Evolutionary conservation across 2,329 filamentous ascomycete species (phyloP).

Genomic region (Zasmidium cellare): DNA sequence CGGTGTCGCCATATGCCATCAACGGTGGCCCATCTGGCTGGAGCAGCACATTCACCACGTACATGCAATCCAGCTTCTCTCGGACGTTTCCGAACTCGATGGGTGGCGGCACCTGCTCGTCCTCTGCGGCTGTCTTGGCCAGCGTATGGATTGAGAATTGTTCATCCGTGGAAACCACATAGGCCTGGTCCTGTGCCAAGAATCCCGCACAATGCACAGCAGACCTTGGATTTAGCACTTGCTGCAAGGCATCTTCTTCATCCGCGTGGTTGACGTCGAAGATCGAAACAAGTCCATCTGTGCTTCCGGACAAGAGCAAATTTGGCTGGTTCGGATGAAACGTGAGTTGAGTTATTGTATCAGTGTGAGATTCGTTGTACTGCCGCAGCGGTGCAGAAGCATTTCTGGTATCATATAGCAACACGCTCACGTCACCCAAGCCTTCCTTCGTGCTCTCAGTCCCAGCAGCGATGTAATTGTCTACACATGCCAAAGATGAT

Average conservation of each 20-base stretch:
- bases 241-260: slow-evolving; percentile 75
- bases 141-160: slow-evolving; percentile 72
- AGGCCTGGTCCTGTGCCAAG: slow-evolving; percentile 64
- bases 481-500: slow-evolving; percentile 64
- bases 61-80: slow-evolving; percentile 66
- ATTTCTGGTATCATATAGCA: slow-evolving; percentile 44
- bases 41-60: slow-evolving; percentile 68
- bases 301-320: slow-evolving; percentile 72
- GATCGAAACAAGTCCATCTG: slow-evolving; percentile 76
- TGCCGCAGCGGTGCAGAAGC: slow-evolving; percentile 37
- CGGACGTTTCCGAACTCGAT: slow-evolving; percentile 71
- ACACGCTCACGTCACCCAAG: slow-evolving; percentile 39
- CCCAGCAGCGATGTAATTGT: slow-evolving; percentile 66
- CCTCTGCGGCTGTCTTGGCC: slow-evolving; percentile 62
- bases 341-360: slow-evolving; percentile 61
- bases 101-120: slow-evolving; percentile 47
- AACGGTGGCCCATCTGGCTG: slow-evolving; percentile 28
- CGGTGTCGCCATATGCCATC: slow-evolving; percentile 33
- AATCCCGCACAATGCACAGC: slow-evolving; percentile 76
- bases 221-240: slow-evolving; percentile 75
- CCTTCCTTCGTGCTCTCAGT: slow-evolving; percentile 58
- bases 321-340: slow-evolving; percentile 51
- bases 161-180: slow-evolving; percentile 76
- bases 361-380: slow-evolving; percentile 51
- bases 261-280: slow-evolving; percentile 70